Conservation (phyloP, 257 asterid genomes). For the Voacanga thouarsii region DNA sequence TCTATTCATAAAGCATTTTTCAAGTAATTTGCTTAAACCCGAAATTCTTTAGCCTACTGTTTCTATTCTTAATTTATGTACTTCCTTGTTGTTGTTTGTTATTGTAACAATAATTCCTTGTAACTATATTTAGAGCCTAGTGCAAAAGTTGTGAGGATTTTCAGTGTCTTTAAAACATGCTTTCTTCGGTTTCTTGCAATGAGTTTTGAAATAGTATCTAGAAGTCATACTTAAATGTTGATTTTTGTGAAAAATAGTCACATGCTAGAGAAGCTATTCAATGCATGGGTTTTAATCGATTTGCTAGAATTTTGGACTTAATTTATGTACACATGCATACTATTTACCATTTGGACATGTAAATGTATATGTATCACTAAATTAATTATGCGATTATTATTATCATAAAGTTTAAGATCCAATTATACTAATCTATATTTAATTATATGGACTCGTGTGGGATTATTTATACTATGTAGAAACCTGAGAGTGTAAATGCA, state of each 20-base stretch:
- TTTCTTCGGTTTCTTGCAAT: not conserved
- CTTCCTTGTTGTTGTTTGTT: not conserved
- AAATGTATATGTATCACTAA: too few species aligned
- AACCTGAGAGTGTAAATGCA: too few species aligned
- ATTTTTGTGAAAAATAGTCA: not conserved
- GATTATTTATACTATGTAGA: too few species aligned
- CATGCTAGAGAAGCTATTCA: too few species aligned
- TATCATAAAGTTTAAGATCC: too few species aligned
- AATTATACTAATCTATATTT: too few species aligned
- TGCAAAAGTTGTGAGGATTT: not conserved
- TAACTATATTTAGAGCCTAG: not conserved
- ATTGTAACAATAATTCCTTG: not conserved
- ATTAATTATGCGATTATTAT: too few species aligned
- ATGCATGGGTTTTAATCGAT: too few species aligned
- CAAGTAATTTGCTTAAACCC: constrained; percentile 48
- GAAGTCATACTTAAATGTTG: not conserved
- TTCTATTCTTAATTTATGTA: not conserved
- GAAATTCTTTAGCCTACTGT: not conserved
- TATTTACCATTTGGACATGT: too few species aligned
- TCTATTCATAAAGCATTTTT: constrained; percentile 76
- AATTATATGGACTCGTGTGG: too few species aligned
- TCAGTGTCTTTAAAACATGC: not conserved
- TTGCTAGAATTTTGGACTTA: too few species aligned
- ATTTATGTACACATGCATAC: too few species aligned
- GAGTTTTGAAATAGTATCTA: not conserved